Evolutionary conservation across 2,329 filamentous ascomycete genomes (phyloP), one percentile per base, ranked within the genome.

Genomic region (Aspergillus candidus): DNA sequence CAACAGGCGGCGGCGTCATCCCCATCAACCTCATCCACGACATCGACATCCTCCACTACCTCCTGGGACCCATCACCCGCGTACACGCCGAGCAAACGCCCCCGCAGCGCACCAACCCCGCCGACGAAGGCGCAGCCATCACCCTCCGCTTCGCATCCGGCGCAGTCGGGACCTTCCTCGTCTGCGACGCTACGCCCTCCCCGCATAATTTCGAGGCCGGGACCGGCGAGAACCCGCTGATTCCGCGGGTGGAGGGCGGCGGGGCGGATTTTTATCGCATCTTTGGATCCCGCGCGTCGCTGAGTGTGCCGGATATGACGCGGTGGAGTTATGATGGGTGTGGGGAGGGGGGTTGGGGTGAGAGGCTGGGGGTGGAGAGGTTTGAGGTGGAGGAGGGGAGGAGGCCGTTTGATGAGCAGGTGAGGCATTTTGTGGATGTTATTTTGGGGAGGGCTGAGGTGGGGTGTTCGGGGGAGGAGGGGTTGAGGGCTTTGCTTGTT

Each of bases 21-120:
- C 62, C 75, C 3, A 80, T 80, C 47, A 82, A 82, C 53, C 61
- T 82, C 35, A 71, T 81, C n/a, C 78, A 82, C 52, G 79, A 82
- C 39, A 63, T 82, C 32, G 79, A 82, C 47, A 61, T 80, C 0
- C 62, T 82, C 13, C 77, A 80, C 37, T 73, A 75, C 56, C 61
- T 81, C 1, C 70, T 82, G 18, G 77, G 77, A 0, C 71, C 75
- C 0, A 75, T 82, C 18, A 55, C 57, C 0, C 64, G 72, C 0
- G 72, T 81, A 0, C 71, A 74, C 30, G 77, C 75, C 0, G 74
- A 81, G 50, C 62, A 66, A 39, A 72, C 68, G 0, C 38, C 56
- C 0, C 68, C 72, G 0, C 70, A 72, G 30, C 66, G 78, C 1
- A 62, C 63, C 3, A 53, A 54, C 0, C 47, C 50, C 3, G 77